These are phyloP conservation scores for Naganishia liquefaciens DNA, from an alignment of 1,284 basidiomycete species.

Conservation along the genomic window DNA sequence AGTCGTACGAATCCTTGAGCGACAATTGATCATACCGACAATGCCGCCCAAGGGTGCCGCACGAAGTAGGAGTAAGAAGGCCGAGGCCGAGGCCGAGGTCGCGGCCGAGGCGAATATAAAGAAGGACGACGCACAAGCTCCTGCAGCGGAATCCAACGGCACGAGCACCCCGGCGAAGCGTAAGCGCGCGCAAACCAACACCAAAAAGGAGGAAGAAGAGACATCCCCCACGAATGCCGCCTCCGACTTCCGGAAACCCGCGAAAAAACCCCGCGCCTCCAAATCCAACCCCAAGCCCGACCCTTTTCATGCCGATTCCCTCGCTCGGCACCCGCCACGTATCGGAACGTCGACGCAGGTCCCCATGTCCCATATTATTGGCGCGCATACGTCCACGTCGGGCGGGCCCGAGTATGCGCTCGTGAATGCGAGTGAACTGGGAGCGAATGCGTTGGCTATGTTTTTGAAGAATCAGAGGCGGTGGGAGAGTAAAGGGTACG, in stretches of 20 bases:
- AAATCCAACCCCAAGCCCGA: conserved; percentile 36
- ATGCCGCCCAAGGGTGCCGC: too few species aligned
- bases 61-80: too few species aligned
- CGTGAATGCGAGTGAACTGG: conserved; percentile 68
- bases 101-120: neutral
- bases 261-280: conserved; percentile 16
- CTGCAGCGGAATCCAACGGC: neutral
- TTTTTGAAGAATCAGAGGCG: conserved; percentile 81
- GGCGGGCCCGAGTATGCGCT: conserved; percentile 76
- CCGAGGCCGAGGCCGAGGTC: neutral
- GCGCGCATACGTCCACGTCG: conserved; percentile 77
- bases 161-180: neutral
- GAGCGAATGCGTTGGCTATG: conserved; percentile 77
- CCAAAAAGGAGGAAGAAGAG: neutral
- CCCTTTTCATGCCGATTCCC: conserved; percentile 47
- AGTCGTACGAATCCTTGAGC: too few species aligned
- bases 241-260: conserved; percentile 1
- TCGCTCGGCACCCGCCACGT: conserved; percentile 44
- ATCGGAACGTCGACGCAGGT: conserved; percentile 41
- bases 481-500: conserved; percentile 68
- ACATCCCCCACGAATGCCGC: neutral
- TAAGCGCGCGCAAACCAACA: neutral
- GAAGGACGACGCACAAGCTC: neutral
- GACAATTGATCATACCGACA: too few species aligned
- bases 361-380: conserved; percentile 54